Base-by-base conservation (phyloP, 2,329 filamentous ascomycete genomes). In the Nakataea oryzae region DNA sequence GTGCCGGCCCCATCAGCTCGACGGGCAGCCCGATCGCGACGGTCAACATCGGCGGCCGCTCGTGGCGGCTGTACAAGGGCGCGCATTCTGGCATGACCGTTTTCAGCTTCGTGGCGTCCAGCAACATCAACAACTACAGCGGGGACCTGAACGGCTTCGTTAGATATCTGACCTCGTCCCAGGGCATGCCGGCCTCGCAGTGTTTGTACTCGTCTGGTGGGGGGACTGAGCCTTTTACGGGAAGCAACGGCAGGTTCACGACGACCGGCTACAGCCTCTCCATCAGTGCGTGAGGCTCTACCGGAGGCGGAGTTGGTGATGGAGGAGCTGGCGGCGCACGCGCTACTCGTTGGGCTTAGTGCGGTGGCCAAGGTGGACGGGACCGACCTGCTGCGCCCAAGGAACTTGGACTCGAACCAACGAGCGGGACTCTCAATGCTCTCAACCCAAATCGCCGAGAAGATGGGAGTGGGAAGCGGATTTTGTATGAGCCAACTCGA, bases 21-120 rank as follows among this genome's bases (percentile, higher is more conserved):
- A 79, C 74, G 9, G 83, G 83, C 62, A 77, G 74, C 29, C 66
- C 81, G 7, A 76, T 86, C 65, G 82, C 79, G 3, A 84, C 77
- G 1, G 75, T 79, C 14, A 82, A 75, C 14, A 75, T 88, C 62
- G 81, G 71, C 54, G 84, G 82, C 54, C 70, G 74, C 32, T 72
- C 68, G n/a, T 89, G 81, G 79, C 79, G 82, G 61, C 74, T 89
- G 59, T 88, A 79, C 73, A 77, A 76, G 63, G 86, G 86, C n/a
- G 73, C 72, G n/a, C 86, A 88, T 66, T 81, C 82, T 30, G 70
- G 73, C 61, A 86, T 78, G 71, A 81, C 78, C 3, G 85, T 89
- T 13, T 88, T 80, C 74, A 84, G 80, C 67, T 89, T 76, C 62
- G 71, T 76, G 58, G 73, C 71, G 2, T 58, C 66, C 21, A 76